Percentiles rank a stretch among this genome's conserved stretches.
Conservation (phyloP, 352 stramenopile species). For the Phytophthora europaea region DNA sequence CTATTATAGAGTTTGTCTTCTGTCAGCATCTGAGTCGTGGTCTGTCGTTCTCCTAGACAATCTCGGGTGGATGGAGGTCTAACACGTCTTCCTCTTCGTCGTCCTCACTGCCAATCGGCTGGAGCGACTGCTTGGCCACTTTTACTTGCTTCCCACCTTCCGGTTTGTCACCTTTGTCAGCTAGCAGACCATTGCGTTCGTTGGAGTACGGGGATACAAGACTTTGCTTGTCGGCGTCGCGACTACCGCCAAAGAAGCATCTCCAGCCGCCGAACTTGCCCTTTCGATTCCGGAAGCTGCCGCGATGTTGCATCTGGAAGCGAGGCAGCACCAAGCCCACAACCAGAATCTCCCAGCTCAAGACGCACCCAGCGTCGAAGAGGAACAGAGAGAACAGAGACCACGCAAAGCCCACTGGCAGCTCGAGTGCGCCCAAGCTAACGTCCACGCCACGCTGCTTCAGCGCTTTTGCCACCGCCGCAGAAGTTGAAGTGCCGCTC, state of each 20-base stretch:
- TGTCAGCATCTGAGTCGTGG: too few species aligned
- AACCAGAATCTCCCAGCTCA: constrained; percentile 71
- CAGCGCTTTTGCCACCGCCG: constrained; percentile 39
- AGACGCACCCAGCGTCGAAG: constrained; percentile 63
- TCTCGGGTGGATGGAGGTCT: constrained; percentile 43
- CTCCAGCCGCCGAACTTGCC: constrained; percentile 26
- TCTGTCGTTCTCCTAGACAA: constrained; percentile 32
- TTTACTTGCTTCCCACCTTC: constrained; percentile 23
- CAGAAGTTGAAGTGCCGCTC: constrained; percentile 52
- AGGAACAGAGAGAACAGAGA: constrained; percentile 79
- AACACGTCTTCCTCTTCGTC: constrained; percentile 62
- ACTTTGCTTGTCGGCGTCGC: constrained; percentile 41
- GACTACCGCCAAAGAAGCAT: constrained; percentile 27
- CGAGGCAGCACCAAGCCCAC: constrained; percentile 64
- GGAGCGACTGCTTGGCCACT: constrained; percentile 21
- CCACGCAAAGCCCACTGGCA: constrained; percentile 63
- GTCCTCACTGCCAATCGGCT: constrained; percentile 32
- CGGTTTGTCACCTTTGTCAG: constrained; percentile 19
- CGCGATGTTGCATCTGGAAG: constrained; percentile 51
- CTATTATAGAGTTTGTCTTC: too few species aligned
- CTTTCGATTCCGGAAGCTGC: constrained; percentile 24
- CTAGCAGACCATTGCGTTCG: constrained; percentile 64
- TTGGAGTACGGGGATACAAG: constrained; percentile 59
- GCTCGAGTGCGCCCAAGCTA: constrained; percentile 59
- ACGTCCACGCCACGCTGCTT: constrained; percentile 59